Evolutionary conservation across 2,329 filamentous ascomycete species (phyloP).

Genomic region (Cryphonectria naterciae): DNA sequence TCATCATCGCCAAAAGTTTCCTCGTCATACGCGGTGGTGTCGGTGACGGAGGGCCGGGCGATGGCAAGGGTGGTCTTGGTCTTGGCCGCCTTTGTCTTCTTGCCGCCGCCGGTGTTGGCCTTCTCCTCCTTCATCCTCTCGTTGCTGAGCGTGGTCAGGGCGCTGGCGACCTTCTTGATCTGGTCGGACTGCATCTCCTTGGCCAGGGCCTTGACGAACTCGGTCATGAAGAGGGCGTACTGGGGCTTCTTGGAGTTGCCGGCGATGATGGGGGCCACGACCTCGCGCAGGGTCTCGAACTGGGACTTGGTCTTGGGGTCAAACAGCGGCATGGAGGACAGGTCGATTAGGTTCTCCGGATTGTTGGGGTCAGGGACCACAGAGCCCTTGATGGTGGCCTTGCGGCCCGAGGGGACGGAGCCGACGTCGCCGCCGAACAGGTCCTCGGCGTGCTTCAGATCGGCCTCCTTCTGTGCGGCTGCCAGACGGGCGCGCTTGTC

Average conservation of each 20-base stretch:
- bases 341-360: slow-evolving; percentile 78
- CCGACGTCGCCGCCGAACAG: slow-evolving; percentile 78
- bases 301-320: slow-evolving; percentile 86
- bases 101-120: slow-evolving; percentile 86
- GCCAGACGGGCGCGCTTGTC: slow-evolving; percentile 74
- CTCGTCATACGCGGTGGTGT: slow-evolving; percentile 76
- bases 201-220: slow-evolving; percentile 84
- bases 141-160: slow-evolving; percentile 86
- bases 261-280: slow-evolving; percentile 77
- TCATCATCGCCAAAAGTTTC: slow-evolving; percentile 76
- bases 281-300: slow-evolving; percentile 78
- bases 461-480: slow-evolving; percentile 81
- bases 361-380: slow-evolving; percentile 74
- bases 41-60: slow-evolving; percentile 57
- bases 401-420: slow-evolving; percentile 68
- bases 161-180: slow-evolving; percentile 93
- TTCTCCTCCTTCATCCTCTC: slow-evolving; percentile 99
- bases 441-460: slow-evolving; percentile 88
- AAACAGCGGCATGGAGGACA: slow-evolving; percentile 81
- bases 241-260: slow-evolving; percentile 84
- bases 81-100: slow-evolving; percentile 97
- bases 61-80: slow-evolving; percentile 85
- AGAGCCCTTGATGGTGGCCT: slow-evolving; percentile 60
- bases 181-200: slow-evolving; percentile 89
- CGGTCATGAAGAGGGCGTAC: slow-evolving; percentile 86